Percentiles rank a stretch among this genome's conserved stretches.
Conservation (phyloP, 352 stramenopile species). For the Phytophthora capsici region DNA sequence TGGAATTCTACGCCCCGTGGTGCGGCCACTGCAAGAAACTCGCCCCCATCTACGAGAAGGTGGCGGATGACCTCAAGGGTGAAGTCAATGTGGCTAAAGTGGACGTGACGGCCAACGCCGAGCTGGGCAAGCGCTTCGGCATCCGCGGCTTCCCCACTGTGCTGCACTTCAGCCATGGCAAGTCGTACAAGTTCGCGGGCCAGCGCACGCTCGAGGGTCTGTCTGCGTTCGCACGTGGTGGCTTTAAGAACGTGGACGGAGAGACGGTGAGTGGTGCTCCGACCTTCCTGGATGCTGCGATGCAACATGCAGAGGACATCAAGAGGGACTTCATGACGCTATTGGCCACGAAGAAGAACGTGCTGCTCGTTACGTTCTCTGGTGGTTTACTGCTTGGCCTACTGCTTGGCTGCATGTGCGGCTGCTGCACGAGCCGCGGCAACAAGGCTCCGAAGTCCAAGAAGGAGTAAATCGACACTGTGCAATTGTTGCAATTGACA, state of each 20-base stretch:
- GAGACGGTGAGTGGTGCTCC: conserved; percentile 41
- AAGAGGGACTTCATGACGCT: conserved; percentile 73
- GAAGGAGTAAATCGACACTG: conserved; percentile 50
- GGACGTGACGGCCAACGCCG: conserved; percentile 79
- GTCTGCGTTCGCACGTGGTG: conserved; percentile 59
- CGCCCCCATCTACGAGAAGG: conserved; percentile 78
- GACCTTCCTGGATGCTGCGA: conserved; percentile 43
- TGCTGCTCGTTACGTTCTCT: conserved; percentile 78
- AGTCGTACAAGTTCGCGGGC: conserved; percentile 78
- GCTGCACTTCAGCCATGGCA: conserved; percentile 78
- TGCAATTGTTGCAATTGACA: conserved; percentile 5
- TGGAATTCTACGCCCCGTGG: conserved; percentile 89
- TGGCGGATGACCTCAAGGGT: conserved; percentile 85
- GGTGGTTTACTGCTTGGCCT: conserved; percentile 67
- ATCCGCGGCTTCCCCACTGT: conserved; percentile 84
- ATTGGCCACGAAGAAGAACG: conserved; percentile 83
- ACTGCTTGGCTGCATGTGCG: conserved; percentile 71
- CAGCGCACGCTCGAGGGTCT: conserved; percentile 66
- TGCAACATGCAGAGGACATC: conserved; percentile 55
- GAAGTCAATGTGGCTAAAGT: conserved; percentile 92
- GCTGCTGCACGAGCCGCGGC: conserved; percentile 68
- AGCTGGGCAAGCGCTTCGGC: conserved; percentile 84
- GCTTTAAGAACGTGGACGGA: conserved; percentile 60
- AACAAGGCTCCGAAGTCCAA: conserved; percentile 55
- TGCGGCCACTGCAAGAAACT: conserved; percentile 88